Conservation (phyloP, 345 rosid species). For the rapeseed (Brassica napus) region Da-Ae NC_063437.1:13081501-13082000, state of each 20-base stretch:
- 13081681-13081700: conserved; percentile 94
- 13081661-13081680: conserved; percentile 89
- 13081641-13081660: conserved; percentile 87
- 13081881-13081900: neutral
- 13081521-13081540: conserved; percentile 75
- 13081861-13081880: conserved; percentile 57
- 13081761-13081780: conserved; percentile 99
- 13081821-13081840: conserved; percentile 89
- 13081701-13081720: conserved; percentile 99
- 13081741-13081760: conserved; percentile 84
- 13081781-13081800: conserved; percentile 93
- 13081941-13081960: conserved; percentile 26
- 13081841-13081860: conserved; percentile 99
- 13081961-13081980: conserved; percentile 98
- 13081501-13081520: conserved; percentile 77
- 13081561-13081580: conserved; percentile 25
- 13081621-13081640: conserved; percentile 47
- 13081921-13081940: conserved; percentile 14
- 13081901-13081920: neutral
- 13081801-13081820: conserved; percentile 95
- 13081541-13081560: conserved; percentile 63
- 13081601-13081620: conserved; percentile 10
- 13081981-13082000: conserved; percentile 98
- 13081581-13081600: neutral
- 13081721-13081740: conserved; percentile 96